Evolutionary conservation across 345 rosid genomes (phyloP).

Genomic region (Garcia nutans): DNA sequence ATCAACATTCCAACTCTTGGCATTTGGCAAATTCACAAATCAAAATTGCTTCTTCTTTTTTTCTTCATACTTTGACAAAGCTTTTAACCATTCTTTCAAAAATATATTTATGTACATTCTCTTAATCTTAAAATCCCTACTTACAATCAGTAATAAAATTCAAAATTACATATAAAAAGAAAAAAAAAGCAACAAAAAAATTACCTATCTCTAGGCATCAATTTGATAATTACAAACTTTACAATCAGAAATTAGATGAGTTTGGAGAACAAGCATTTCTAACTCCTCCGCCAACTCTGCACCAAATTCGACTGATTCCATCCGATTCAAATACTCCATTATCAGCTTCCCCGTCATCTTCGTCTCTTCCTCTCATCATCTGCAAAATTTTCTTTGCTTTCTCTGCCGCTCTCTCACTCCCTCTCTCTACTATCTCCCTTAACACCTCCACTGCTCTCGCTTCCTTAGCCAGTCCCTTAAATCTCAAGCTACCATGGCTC

Average conservation of each 20-base stretch:
- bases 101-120: background rate
- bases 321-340: conserved; percentile 16
- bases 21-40: background rate
- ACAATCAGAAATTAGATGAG: conserved; percentile 46
- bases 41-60: too few relatives aligned
- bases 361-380: conserved; percentile 29
- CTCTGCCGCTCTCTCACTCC: conserved; percentile 29
- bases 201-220: background rate
- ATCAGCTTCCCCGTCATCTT: conserved; percentile 15
- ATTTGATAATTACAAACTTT: conserved; percentile 6
- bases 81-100: background rate
- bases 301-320: conserved; percentile 44
- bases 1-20: background rate
- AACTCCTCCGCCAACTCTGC: conserved; percentile 32
- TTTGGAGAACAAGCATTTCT: conserved; percentile 34
- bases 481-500: conserved; percentile 38
- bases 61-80: too few relatives aligned
- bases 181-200: background rate
- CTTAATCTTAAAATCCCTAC: background rate
- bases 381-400: conserved; percentile 30
- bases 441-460: conserved; percentile 30
- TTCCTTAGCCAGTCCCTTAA: conserved; percentile 33
- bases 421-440: conserved; percentile 27
- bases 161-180: background rate
- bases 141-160: background rate